Conservation (phyloP, 805 yeast species). For the Alloascoidea africana region DNA sequence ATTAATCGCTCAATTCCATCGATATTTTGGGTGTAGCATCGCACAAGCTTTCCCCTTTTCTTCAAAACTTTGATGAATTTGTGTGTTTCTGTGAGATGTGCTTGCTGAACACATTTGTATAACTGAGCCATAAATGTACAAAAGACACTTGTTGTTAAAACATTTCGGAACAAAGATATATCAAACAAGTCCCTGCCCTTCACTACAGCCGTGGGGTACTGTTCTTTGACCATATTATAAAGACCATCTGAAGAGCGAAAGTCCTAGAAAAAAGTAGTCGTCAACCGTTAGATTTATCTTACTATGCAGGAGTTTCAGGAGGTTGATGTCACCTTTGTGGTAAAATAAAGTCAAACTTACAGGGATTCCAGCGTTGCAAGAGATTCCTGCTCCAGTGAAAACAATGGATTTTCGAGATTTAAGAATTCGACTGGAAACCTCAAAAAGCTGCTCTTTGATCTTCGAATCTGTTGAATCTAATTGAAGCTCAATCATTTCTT, state of each 20-base stretch:
- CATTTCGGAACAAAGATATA: conserved; percentile 60
- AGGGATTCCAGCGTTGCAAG: conserved; percentile 95
- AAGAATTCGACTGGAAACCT: conserved; percentile 7
- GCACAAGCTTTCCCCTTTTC: conserved; percentile 47
- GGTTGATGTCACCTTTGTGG: conserved; percentile 1
- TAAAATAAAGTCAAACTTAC: conserved; percentile 9
- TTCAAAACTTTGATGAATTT: conserved; percentile 47
- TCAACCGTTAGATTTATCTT: conserved; percentile 2
- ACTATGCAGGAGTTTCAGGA: background rate
- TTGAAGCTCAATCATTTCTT: background rate
- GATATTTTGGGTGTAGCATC: conserved; percentile 92
- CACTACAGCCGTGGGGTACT: conserved; percentile 43
- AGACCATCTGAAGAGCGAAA: conserved; percentile 77
- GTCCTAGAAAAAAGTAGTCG: conserved; percentile 24
- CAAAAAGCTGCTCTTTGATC: background rate
- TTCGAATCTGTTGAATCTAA: background rate
- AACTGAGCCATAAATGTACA: conserved; percentile 81
- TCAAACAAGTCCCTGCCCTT: conserved; percentile 90
- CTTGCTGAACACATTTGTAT: conserved; percentile 44
- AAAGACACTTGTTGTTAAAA: conserved; percentile 52
- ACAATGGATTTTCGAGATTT: conserved; percentile 43
- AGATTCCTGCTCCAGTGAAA: conserved; percentile 92
- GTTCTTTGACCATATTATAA: conserved; percentile 54
- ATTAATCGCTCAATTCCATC: conserved; percentile 69
- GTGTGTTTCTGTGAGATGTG: conserved; percentile 78